phyloP scores from a whole-genome alignment of 345 rosid species.

The Gossypium ekmanianum region DNA sequence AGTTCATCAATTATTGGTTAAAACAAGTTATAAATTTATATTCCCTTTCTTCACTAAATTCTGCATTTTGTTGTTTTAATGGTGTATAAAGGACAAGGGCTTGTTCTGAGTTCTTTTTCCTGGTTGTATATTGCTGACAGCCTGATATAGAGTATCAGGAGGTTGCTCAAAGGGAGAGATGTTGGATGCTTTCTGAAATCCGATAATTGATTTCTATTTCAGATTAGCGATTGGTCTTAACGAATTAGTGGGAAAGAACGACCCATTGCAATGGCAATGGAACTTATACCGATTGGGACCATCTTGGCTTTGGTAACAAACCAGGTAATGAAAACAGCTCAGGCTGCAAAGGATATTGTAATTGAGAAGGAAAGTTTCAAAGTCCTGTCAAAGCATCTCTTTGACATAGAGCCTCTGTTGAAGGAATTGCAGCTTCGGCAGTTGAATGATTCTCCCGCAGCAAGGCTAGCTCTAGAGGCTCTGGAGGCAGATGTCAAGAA shows the following conservation, averaged over 20 bases:
- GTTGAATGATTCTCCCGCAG: slow-evolving; percentile 53
- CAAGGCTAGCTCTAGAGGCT: slow-evolving; percentile 46
- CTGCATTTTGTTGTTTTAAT: too few relatives aligned
- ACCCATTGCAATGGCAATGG: slow-evolving; percentile 38
- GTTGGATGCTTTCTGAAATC: not conserved
- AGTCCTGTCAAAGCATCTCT: slow-evolving; percentile 57
- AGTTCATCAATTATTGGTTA: too few relatives aligned
- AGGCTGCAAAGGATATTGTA: slow-evolving; percentile 60
- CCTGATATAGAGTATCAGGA: not conserved
- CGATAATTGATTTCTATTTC: not conserved
- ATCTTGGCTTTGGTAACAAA: slow-evolving; percentile 51
- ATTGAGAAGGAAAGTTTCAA: slow-evolving; percentile 64
- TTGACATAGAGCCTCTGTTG: slow-evolving; percentile 62
- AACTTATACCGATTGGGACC: slow-evolving; percentile 66
- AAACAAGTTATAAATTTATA: too few relatives aligned
- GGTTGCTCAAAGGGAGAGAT: not conserved
- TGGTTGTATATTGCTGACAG: not conserved
- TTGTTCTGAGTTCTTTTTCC: too few relatives aligned
- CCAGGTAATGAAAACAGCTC: slow-evolving; percentile 67
- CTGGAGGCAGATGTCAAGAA: slow-evolving; percentile 60
- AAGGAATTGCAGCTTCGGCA: slow-evolving; percentile 52
- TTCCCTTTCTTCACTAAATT: too few relatives aligned
- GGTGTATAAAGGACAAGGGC: too few relatives aligned
- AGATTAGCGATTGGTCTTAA: not conserved
- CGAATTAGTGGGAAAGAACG: not conserved